Conservation (phyloP, 2,329 filamentous ascomycete genomes). For the Helotiales sp. region DNA sequence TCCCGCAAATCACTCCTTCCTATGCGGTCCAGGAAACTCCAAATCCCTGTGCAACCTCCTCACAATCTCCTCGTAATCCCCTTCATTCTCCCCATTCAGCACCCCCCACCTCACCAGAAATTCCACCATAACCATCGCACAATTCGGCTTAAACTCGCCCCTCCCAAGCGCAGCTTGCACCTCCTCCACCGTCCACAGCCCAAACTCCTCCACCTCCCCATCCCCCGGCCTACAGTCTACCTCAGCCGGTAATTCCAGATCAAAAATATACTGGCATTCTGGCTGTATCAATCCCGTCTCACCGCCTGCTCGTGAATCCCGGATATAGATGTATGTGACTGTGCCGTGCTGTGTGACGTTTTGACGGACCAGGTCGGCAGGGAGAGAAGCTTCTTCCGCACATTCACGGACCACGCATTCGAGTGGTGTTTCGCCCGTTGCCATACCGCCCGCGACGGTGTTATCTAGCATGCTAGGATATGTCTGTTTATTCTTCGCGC, state of each 20-base stretch:
- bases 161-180: slow-evolving; percentile 70
- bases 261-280: slow-evolving; percentile 90
- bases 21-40: slow-evolving; percentile 76
- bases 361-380: slow-evolving; percentile 69
- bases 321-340: slow-evolving; percentile 84
- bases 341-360: slow-evolving; percentile 66
- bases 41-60: slow-evolving; percentile 76
- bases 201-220: slow-evolving; percentile 86
- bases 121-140: slow-evolving; percentile 80
- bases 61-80: slow-evolving; percentile 76
- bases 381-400: slow-evolving; percentile 84
- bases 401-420: slow-evolving; percentile 86
- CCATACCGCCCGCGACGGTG: slow-evolving; percentile 83
- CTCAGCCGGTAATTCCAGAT: slow-evolving; percentile 75
- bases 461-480: slow-evolving; percentile 95
- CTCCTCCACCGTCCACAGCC: slow-evolving; percentile 77
- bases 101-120: slow-evolving; percentile 89
- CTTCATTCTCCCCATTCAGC: slow-evolving; percentile 78
- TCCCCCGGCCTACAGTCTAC: slow-evolving; percentile 79
- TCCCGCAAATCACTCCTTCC: not conserved
- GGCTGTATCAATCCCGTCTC: slow-evolving; percentile 85
- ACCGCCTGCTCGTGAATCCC: slow-evolving; percentile 76
- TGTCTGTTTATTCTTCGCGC: slow-evolving; percentile 79
- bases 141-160: slow-evolving; percentile 92
- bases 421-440: slow-evolving; percentile 78